Percentiles rank a stretch among this genome's conserved stretches.
These are phyloP conservation scores for Trichoderma sp. DNA, from an alignment of 2,329 filamentous ascomycete species.

Conservation along the genomic window DNA sequence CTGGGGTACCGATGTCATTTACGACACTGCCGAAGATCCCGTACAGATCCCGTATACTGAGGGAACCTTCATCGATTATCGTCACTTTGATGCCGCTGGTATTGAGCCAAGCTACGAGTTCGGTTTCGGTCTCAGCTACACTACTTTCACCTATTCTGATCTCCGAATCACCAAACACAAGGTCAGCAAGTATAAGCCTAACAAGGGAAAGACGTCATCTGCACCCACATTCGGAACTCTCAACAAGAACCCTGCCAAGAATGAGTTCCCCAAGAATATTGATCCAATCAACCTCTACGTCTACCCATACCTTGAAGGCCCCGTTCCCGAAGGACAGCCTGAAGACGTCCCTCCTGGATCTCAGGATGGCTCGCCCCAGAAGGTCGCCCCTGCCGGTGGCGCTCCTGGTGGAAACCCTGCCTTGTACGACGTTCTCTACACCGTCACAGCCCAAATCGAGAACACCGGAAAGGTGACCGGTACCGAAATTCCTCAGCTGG, in stretches of 20 bases:
- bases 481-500: neutral
- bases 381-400: neutral
- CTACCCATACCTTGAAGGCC: neutral
- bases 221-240: neutral
- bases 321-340: neutral
- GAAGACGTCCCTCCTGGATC: neutral
- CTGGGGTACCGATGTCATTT: neutral
- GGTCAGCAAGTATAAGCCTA: neutral
- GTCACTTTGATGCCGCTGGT: neutral
- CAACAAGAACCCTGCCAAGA: neutral
- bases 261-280: slow-evolving; percentile 4
- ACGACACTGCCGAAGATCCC: neutral
- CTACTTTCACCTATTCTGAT: neutral
- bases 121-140: neutral
- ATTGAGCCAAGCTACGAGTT: slow-evolving; percentile 2
- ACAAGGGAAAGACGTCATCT: neutral
- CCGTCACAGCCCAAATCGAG: neutral
- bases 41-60: neutral
- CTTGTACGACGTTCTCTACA: neutral
- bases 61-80: neutral
- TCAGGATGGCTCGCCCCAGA: neutral
- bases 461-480: neutral
- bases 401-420: slow-evolving; percentile 1
- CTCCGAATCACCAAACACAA: neutral
- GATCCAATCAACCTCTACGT: neutral